Evolutionary conservation across 345 rosid species (phyloP), one percentile per base, ranked within the genome.

Genomic region (Erysimum cheiranthoides): DNA sequence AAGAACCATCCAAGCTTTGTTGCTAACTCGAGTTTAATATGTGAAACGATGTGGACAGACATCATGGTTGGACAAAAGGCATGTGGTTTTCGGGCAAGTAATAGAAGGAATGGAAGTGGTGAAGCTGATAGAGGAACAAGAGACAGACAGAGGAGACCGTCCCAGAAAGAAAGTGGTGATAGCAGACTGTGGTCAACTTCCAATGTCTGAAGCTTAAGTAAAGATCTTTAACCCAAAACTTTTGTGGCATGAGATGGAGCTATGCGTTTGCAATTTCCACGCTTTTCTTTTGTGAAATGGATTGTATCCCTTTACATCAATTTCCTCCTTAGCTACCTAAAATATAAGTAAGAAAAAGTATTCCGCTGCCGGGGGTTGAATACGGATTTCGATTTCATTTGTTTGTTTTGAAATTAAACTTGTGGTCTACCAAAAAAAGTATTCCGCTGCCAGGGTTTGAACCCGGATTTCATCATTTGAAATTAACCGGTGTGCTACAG

Each of bases 71-170:
- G 93, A 93, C 75, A 86, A 85, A 75, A 88, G 97, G 84, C 98
- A 96, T 76, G 99, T 96, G 21, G 99, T 96, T 62, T 96, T 96
- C 6, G 97, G 98, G 47, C 98, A 93, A 85, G 97, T 96, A 18
- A 45, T 93, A 71, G 98, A 96, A 80, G 99, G 99, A 70, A 87
- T 96, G 93, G 96, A 93, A 57, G 77, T 86, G 9, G 98, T 93
- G 28, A 86, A 75, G 88, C 84, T 91, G 58, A 75, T 80, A 25
- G 83, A 93, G 77, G 87, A 89, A 0, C 93, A 87, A 65, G 96
- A 93, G 73, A 96, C 99, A 0, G 97, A 93, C 80, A 83, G 97
- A 83, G 98, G 97, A 21, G 99, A 96, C 88, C 93, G 96, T 47
- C 96, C 98, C 56, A 79, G 84, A 62, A 93, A 91, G 88, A 88